Base-by-base conservation (phyloP, 2,329 filamentous ascomycete species). In the Gnomoniopsis smithogilvyi region DNA sequence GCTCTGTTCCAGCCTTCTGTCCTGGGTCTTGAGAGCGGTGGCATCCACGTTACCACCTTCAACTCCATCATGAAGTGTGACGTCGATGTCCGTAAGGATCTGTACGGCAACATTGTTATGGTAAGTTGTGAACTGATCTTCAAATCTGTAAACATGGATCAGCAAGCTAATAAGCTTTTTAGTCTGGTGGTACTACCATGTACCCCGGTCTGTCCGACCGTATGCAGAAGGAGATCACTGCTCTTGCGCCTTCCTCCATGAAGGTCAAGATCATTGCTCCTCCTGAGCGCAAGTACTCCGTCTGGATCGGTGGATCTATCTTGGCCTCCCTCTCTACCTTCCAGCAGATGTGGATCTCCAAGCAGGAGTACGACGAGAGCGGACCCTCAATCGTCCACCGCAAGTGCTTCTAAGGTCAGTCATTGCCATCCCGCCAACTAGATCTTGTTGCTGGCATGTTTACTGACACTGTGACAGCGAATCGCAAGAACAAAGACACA, bases 271-370 rank as follows among this genome's bases (percentile, higher is more conserved):
- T 99, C 83, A 98, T 99, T 78, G 95, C 95, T 83, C 95, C 95
- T 72, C 95, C 95, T 70, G 95, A 99, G 91, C 92, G 95, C 83
- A 99, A 99, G 88, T 99, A 99, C 92, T 98, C 95, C 67, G 95
- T 99, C 86, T 99, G 95, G 95, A 99, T 99, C 79, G 95, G 95
- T 95, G 95, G 95, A 88, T 99, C 95, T 80, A 99, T 99, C 83
- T 84, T 99, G 75, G 95, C 95, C 72, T 99, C 95, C 67, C 91
- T 99, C 74, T 99, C 95, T 71, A 99, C 95, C 81, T 99, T 99
- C 94, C 95, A 99, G 87, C 95, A 99, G 85, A 99, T 99, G 95
- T 99, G 95, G 95, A 98, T 99, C 89, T 99, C 95, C 74, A 99
- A 99, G 92, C 95, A 99, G 85, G 94, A 98, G 87, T 98, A 98